phyloP scores from a whole-genome alignment of 2,329 filamentous ascomycete genomes.

The Ophiosphaerella herpotricha region DNA sequence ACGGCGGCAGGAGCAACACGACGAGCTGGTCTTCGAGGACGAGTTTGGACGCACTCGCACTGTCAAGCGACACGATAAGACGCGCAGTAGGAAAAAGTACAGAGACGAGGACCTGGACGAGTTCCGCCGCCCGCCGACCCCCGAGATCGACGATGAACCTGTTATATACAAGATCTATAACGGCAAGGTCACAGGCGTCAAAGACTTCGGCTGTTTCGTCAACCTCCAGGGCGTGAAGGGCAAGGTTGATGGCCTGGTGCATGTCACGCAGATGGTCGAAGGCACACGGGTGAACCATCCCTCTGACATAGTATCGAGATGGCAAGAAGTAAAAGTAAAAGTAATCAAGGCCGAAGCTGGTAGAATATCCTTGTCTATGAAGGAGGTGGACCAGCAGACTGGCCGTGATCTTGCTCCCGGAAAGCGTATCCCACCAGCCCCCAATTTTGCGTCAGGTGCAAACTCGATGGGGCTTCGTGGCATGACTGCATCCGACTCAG shows the following conservation, averaged over 20 bases:
- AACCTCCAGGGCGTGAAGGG: slow-evolving; percentile 86
- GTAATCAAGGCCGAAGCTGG: slow-evolving; percentile 82
- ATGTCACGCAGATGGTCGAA: slow-evolving; percentile 85
- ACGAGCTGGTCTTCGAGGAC: slow-evolving; percentile 62
- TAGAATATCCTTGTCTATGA: slow-evolving; percentile 90
- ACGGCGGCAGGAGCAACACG: slow-evolving; percentile 50
- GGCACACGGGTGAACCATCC: slow-evolving; percentile 89
- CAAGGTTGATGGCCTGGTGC: slow-evolving; percentile 90
- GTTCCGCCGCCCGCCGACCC: slow-evolving; percentile 68
- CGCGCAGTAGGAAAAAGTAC: slow-evolving; percentile 43
- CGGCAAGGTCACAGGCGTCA: slow-evolving; percentile 87
- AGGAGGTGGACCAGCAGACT: slow-evolving; percentile 89
- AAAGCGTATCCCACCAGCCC: slow-evolving; percentile 70
- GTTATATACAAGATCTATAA: slow-evolving; percentile 86
- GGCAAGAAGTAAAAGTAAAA: slow-evolving; percentile 90
- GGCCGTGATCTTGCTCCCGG: slow-evolving; percentile 83
- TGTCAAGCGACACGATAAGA: slow-evolving; percentile 49
- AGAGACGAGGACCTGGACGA: slow-evolving; percentile 58
- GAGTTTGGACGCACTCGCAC: slow-evolving; percentile 60
- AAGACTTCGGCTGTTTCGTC: slow-evolving; percentile 95
- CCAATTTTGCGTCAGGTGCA: slow-evolving; percentile 61
- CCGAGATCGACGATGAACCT: slow-evolving; percentile 80
- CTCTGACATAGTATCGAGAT: slow-evolving; percentile 79
- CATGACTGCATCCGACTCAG: slow-evolving; percentile 51
- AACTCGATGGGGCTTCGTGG: slow-evolving; percentile 84